A percentile compares a stretch with the other conserved stretches of the same genome.
These are phyloP conservation scores for Paratinospora sagittata DNA, from an alignment of 164 flowering plant species.

Conservation along the genomic window DNA sequence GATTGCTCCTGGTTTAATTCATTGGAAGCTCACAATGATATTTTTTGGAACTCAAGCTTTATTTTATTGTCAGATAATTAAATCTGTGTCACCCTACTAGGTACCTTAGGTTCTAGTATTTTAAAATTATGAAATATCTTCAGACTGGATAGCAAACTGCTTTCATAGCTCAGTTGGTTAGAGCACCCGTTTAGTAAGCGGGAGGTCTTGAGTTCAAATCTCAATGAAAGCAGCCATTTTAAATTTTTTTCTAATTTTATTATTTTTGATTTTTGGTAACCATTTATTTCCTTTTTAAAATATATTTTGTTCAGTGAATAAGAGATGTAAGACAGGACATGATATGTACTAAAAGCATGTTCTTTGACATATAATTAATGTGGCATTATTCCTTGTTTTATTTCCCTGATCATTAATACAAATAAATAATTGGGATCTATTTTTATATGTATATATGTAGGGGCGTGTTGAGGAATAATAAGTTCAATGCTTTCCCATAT, in stretches of 20 bases:
- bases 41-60: no score
- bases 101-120: no score
- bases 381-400: not conserved
- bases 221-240: constrained; percentile 56
- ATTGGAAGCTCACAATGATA: not conserved
- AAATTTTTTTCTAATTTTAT: not conserved
- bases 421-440: not conserved
- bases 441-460: no score
- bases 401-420: not conserved
- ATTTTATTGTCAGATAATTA: not conserved
- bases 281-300: not conserved
- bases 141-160: not conserved
- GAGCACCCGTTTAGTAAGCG: constrained; percentile 99
- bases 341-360: no score
- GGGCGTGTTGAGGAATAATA: no score
- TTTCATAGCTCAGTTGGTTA: constrained; percentile 30
- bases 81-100: not conserved
- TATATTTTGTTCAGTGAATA: not conserved
- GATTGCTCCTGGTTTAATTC: no score
- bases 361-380: no score
- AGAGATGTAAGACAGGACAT: no score
- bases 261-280: no score
- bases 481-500: no score
- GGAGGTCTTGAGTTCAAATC: constrained; percentile 99
- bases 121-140: not conserved